Evolutionary conservation across 768 basidiomycete genomes (phyloP), one percentile per base, ranked within the genome.

Genomic region (Boletus reticulatus): DNA sequence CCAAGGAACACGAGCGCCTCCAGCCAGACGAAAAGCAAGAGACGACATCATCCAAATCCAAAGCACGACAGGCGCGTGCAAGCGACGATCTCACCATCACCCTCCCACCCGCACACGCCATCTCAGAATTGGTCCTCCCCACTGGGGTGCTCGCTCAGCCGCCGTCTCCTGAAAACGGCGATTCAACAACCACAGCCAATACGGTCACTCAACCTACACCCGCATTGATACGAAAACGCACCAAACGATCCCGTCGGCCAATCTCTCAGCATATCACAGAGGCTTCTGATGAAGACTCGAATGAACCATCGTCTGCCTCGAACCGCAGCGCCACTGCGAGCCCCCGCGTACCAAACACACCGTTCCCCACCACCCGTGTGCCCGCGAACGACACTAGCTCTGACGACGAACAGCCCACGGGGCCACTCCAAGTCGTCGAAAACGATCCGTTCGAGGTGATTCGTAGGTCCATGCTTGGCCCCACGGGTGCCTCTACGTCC

Each of bases 241-340:
- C 27, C 9, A 55, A 36, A 48, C 62, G 37, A 6, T 2, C 48
- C 16, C 59, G 61, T 45, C 57, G 64, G 29, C 68, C 64, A 1
- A 58, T 62, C 1, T 72, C 71, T 31, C 60, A 62, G 6, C 59
- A 59, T 43, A 71, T 73, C 16, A 20, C 48, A 4, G 67, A 71
- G 37, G 64, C 46, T 19, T 59, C 59, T 8, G 60, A 67, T n/a
- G 69, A 66, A 38, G 64, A 47, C 24, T 59, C 53, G 6, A 50
- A 61, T 5, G 34, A 11, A 16, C 49, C 49, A 2, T 14, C 48
- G 6, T 47, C 45, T 9, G 12, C 6, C 41, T 46, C 43, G 6
- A 16, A 31, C 24, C 44, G n/a, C 17, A 47, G 44, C 9, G 38
- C 11, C 19, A n/a, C 4, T 10, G 9, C 39, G 4, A 34, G 14